Evolutionary conservation across 2,329 filamentous ascomycete genomes (phyloP), one percentile per base, ranked within the genome.

Genomic region (Metarhizium anisopliae): DNA sequence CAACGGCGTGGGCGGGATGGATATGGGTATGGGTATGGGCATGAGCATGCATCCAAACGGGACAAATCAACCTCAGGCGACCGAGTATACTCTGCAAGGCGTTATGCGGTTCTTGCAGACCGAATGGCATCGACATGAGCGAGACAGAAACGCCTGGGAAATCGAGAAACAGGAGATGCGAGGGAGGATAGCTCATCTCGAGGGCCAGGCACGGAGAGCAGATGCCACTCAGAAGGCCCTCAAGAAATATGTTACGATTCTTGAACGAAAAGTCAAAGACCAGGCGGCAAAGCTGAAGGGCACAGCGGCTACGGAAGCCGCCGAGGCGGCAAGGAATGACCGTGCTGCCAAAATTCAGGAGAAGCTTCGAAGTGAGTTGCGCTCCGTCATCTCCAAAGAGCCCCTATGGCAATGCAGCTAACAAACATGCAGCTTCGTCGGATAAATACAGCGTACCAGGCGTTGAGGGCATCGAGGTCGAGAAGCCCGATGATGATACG

Each of bases 121-220:
- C 51, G 93, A 99, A 82, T 99, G 94, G 94, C 94, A 99, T 74
- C 87, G 90, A 63, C 93, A 99, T 72, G 94, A 99, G 74, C 89
- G 94, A 73, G 94, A 96, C 69, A 85, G 94, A 65, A 99, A 99
- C 74, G 87, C 91, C 42, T 99, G 94, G 94, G 94, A 99, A 73
- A 99, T 99, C 69, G 94, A 99, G 74, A 87, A 91, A 68, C 94
- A 95, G 66, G 94, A 99, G 76, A 97, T 99, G 94, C 96, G 95
- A 77, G 91, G 90, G 63, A 86, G 95, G 67, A 96, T 99, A 74
- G 93, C 93, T 53, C 88, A 89, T 66, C 83, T 97, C 61, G 94
- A 99, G 73, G 94, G 94, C 55, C 90, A 95, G 63, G 83, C 87
- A 36, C 82, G 92, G 61, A 90, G 93, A 62, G 87, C 89, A 52